Evolutionary conservation across 441 rosid genomes (phyloP).

Genomic region (Populus hybrid): DNA sequence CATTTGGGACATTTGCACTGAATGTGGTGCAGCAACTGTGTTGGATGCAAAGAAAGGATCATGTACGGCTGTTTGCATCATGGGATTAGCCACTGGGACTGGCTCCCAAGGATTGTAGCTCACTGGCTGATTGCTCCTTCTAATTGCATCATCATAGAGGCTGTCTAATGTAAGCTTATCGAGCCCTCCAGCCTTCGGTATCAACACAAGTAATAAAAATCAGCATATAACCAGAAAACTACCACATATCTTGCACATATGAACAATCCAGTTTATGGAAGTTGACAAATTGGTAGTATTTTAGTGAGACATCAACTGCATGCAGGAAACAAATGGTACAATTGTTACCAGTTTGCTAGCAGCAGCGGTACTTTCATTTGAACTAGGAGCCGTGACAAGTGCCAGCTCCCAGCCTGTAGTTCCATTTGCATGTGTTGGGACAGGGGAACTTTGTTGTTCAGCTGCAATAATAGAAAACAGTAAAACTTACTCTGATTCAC

Average conservation of each 20-base stretch:
- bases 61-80: conserved; percentile 52
- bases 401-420: conserved; percentile 87
- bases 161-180: conserved; percentile 93
- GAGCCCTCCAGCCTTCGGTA: conserved; percentile 77
- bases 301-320: not conserved
- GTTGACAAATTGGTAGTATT: not conserved
- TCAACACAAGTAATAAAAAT: conserved; percentile 8
- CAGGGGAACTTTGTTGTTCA: conserved; percentile 47
- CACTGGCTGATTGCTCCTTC: conserved; percentile 66
- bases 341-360: conserved; percentile 70
- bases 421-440: conserved; percentile 41
- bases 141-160: conserved; percentile 89
- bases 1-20: conserved; percentile 77
- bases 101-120: conserved; percentile 91
- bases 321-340: not conserved
- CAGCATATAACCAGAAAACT: conserved; percentile 4
- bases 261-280: not conserved
- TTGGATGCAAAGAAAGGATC: conserved; percentile 70
- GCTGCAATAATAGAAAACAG: conserved; percentile 37
- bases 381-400: conserved; percentile 83
- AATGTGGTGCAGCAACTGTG: conserved; percentile 54
- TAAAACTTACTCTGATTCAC: conserved; percentile 5
- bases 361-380: conserved; percentile 58
- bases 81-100: conserved; percentile 42
- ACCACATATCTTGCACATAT: not conserved